These are phyloP conservation scores for Brassica juncea DNA, from an alignment of 345 rosid species.

Conservation along the genomic window DNA sequence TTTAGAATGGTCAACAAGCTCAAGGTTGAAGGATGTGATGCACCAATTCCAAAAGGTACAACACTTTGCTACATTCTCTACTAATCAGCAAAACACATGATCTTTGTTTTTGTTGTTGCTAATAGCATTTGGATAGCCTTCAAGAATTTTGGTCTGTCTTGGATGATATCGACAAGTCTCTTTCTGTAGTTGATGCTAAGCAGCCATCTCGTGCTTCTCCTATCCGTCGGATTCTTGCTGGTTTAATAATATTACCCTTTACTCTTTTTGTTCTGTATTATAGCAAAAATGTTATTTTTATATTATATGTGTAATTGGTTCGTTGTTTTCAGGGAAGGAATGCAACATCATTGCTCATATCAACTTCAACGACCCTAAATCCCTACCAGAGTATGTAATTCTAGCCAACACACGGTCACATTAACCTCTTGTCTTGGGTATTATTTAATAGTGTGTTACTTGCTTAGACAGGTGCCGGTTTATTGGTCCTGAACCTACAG, in stretches of 20 bases:
- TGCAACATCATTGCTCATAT: slow-evolving; percentile 56
- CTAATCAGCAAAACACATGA: neutral
- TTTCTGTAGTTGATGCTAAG: slow-evolving; percentile 53
- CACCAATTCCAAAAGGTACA: slow-evolving; percentile 62
- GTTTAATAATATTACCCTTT: slow-evolving; percentile 28
- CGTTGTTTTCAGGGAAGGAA: slow-evolving; percentile 50
- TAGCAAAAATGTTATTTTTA: neutral
- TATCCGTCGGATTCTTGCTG: slow-evolving; percentile 53
- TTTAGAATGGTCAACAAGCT: slow-evolving; percentile 58
- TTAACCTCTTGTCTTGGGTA: neutral
- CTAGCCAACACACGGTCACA: slow-evolving; percentile 11
- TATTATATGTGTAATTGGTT: neutral
- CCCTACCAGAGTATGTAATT: slow-evolving; percentile 69
- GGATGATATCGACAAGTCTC: slow-evolving; percentile 72
- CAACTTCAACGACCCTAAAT: slow-evolving; percentile 54
- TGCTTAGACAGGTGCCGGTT: slow-evolving; percentile 60
- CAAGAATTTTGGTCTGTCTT: slow-evolving; percentile 74
- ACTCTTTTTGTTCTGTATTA: neutral
- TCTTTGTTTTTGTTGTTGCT: neutral
- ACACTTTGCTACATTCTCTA: neutral
- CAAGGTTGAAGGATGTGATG: slow-evolving; percentile 65
- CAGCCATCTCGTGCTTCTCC: slow-evolving; percentile 50
- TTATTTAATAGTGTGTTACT: slow-evolving; percentile 24
- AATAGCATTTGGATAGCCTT: slow-evolving; percentile 68
- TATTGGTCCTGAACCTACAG: slow-evolving; percentile 44